Percentiles rank a stretch among this genome's conserved stretches.
Evolutionary conservation across 2,329 filamentous ascomycete species (phyloP).

Genomic region (Trichoderma polysporum): DNA sequence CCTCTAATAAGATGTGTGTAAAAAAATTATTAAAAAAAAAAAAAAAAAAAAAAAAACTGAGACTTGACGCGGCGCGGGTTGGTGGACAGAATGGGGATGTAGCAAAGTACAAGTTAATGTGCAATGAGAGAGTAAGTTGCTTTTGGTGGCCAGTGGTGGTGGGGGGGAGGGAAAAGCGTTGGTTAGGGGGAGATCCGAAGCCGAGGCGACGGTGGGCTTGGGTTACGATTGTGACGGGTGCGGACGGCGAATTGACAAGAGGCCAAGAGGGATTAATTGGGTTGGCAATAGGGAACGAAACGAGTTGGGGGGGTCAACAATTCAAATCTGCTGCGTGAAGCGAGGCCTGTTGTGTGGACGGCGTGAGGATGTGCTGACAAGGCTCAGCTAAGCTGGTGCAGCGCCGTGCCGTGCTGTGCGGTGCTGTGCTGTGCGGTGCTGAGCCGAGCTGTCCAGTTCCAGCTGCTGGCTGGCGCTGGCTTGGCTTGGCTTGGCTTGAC

Average conservation of each 20-base stretch:
- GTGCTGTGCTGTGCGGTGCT: background rate
- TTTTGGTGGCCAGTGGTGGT: slow-evolving; percentile 16
- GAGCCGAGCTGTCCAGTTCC: background rate
- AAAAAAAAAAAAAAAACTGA: background rate
- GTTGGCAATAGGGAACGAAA: background rate
- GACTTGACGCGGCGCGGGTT: slow-evolving; percentile 13
- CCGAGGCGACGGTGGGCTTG: slow-evolving; percentile 18
- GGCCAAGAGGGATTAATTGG: slow-evolving; percentile 19
- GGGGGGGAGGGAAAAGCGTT: slow-evolving; percentile 9
- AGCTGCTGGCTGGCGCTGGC: background rate
- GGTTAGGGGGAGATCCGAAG: slow-evolving; percentile 16
- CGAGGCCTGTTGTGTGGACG: background rate
- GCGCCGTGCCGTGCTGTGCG: too few relatives aligned
- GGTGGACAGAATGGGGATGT: background rate
- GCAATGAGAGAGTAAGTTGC: background rate
- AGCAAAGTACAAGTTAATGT: background rate
- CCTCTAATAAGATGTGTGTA: too few relatives aligned
- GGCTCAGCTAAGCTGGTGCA: slow-evolving; percentile 8
- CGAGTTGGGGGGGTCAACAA: background rate
- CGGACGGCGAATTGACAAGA: slow-evolving; percentile 11
- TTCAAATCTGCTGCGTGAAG: too few relatives aligned
- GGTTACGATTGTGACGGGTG: slow-evolving; percentile 19
- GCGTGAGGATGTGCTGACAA: slow-evolving; percentile 5
- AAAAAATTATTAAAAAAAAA: background rate
- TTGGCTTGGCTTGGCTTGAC: background rate